phyloP scores from a whole-genome alignment of 1,284 basidiomycete species.

The Trametes sp. region DNA sequence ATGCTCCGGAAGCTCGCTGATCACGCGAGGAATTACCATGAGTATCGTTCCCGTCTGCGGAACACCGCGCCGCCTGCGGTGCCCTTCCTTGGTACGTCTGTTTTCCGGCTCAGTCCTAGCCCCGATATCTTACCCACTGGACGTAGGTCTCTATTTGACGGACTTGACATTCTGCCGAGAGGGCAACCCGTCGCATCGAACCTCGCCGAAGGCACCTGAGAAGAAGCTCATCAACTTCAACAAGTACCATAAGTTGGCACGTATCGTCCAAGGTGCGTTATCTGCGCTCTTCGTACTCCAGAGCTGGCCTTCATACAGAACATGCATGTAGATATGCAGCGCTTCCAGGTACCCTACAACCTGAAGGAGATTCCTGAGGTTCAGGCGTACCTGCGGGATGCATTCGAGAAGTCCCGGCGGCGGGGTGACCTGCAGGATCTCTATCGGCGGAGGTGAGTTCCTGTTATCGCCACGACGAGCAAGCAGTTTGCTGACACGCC shows the following conservation, averaged over 20 bases:
- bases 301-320: not conserved
- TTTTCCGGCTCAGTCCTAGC: constrained; percentile 17
- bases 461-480: constrained; percentile 8
- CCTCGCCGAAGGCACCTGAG: constrained; percentile 78
- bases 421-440: constrained; percentile 83
- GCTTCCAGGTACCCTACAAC: constrained; percentile 89
- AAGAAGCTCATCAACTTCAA: constrained; percentile 95
- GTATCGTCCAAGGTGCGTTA: constrained; percentile 81
- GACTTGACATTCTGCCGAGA: constrained; percentile 96
- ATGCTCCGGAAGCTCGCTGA: constrained; percentile 86
- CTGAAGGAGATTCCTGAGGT: constrained; percentile 87
- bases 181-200: constrained; percentile 88
- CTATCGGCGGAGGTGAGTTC: constrained; percentile 78
- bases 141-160: constrained; percentile 83
- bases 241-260: constrained; percentile 90
- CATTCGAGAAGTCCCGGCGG: constrained; percentile 75
- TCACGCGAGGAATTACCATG: constrained; percentile 90
- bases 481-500: constrained; percentile 2
- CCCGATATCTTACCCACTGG: not conserved
- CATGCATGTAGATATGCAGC: constrained; percentile 81
- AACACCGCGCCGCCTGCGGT: constrained; percentile 88
- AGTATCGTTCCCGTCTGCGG: constrained; percentile 86
- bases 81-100: constrained; percentile 84
- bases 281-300: not conserved
- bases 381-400: constrained; percentile 76